Conservation (phyloP, 2,329 filamentous ascomycete species). For the Madurella fahalii region DNA sequence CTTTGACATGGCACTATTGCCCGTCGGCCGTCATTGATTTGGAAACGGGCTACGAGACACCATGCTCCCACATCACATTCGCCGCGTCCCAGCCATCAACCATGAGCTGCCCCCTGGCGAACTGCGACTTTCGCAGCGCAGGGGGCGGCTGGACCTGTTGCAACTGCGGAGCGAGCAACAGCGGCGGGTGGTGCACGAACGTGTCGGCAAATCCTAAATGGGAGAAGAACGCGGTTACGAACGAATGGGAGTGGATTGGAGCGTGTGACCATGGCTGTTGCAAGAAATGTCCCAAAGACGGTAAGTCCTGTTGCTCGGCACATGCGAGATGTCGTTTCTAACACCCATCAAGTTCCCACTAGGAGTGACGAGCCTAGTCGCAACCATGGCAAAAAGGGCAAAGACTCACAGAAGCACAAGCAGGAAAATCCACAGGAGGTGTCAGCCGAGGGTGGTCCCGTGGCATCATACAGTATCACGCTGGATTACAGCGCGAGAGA, state of each 20-base stretch:
- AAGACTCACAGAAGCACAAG: conserved; percentile 13
- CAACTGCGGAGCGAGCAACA: conserved; percentile 49
- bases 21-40: conserved; percentile 46
- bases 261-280: conserved; percentile 53
- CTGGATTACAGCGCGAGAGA: conserved; percentile 30
- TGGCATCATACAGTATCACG: conserved; percentile 27
- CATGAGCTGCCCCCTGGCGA: conserved; percentile 44
- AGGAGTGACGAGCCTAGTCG: conserved; percentile 1
- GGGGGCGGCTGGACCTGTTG: conserved; percentile 53
- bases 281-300: conserved; percentile 41
- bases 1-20: conserved; percentile 53
- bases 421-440: conserved; percentile 1
- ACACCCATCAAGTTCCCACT: conserved; percentile 1
- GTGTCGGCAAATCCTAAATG: conserved; percentile 28
- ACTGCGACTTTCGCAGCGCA: conserved; percentile 49
- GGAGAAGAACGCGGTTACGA: conserved; percentile 31
- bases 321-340: conserved; percentile 8
- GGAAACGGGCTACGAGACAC: conserved; percentile 45
- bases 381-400: conserved; percentile 11
- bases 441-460: conserved; percentile 1
- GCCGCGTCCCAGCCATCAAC: conserved; percentile 42
- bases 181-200: conserved; percentile 49
- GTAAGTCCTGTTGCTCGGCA: conserved; percentile 30
- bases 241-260: conserved; percentile 35
- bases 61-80: conserved; percentile 47